Evolutionary conservation across 176 grass and related monocot species (phyloP).

Genomic region (Ampelocalamus luodianensis): DNA sequence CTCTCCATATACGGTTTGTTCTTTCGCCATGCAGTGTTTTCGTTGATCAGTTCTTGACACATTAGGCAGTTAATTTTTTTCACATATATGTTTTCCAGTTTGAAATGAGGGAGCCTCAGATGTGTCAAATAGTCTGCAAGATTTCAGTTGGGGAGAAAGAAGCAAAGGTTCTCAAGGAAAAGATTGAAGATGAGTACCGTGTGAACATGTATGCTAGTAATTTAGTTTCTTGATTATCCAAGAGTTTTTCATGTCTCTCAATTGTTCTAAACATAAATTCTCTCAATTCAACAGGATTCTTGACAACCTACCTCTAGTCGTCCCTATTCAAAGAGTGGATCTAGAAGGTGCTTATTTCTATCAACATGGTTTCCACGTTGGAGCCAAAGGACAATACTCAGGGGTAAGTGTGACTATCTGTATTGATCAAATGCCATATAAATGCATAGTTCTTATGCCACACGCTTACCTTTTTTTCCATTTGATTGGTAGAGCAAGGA

Average conservation of each 20-base stretch:
- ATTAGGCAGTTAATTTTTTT: slow-evolving; percentile 15
- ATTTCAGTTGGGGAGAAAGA: slow-evolving; percentile 68
- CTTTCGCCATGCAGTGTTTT: slow-evolving; percentile 1
- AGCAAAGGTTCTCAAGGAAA: slow-evolving; percentile 81
- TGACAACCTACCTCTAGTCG: slow-evolving; percentile 84
- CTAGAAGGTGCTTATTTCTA: slow-evolving; percentile 73
- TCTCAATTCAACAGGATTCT: slow-evolving; percentile 68
- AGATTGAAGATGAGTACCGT: slow-evolving; percentile 89
- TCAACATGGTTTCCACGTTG: slow-evolving; percentile 88
- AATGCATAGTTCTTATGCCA: slow-evolving; percentile 17
- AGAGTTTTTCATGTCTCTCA: not conserved
- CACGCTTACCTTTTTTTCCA: not conserved
- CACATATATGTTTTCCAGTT: slow-evolving; percentile 56
- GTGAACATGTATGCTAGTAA: slow-evolving; percentile 72
- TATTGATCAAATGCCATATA: slow-evolving; percentile 23
- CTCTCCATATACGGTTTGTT: slow-evolving; percentile 77
- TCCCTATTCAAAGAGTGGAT: slow-evolving; percentile 83
- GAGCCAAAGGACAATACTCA: slow-evolving; percentile 81
- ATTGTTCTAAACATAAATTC: slow-evolving; percentile 27
- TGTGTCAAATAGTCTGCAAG: slow-evolving; percentile 86
- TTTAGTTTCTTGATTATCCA: slow-evolving; percentile 4
- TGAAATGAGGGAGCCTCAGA: slow-evolving; percentile 84
- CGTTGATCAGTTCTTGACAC: slow-evolving; percentile 20
- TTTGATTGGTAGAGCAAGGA: slow-evolving; percentile 74
- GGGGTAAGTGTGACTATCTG: slow-evolving; percentile 58